Evolutionary conservation across 2,329 filamentous ascomycete genomes (phyloP), one percentile per base, ranked within the genome.

Genomic region (Pyricularia pennisetigena): DNA sequence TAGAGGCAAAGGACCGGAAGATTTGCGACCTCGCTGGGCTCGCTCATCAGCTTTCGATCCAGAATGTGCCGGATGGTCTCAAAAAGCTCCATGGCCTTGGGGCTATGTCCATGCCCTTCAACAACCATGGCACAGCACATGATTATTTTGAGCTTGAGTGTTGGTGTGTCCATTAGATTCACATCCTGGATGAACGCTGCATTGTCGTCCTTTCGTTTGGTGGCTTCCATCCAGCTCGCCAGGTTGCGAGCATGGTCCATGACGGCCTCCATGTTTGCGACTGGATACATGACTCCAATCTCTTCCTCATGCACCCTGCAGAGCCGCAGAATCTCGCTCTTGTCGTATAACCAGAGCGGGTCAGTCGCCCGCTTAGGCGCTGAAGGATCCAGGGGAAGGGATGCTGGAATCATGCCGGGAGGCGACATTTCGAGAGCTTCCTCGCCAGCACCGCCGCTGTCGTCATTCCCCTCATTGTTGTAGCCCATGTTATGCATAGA

Each of bases 401-500:
- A 20, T 14, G 54, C 23, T 8, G 65, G 20, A 68, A n/a, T 7
- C 78, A 72, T 8, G 70, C 73, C 8, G 77, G 61, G 10, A 72
- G 70, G 1, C 79, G 79, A 20, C 80, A 81, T 5, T 71, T 67
- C 9, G 70, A 73, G 0, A 76, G 74, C 1, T 75, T 76, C 10
- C 75, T 75, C 12, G 78, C 76, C 0, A 68, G 75, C 10, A 71
- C 80, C 3, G 68, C 24, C 26, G 7, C 29, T 62, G 10, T 62
- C 67, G 1, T 83, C 83, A 29, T 62, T 62, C 3, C 78, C 79
- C 30, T 83, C 83, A 49, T 83, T 86, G 30, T 87, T 88, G 74
- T 96, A 95, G 4, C 93, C 93, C 91, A 97, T 97, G 70, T 89
- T 94, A 74, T 93, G 90, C 54, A 97, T 83, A 66, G 93, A 97